Conservation (phyloP, 148 eudicot genomes). For the Linanthus parryae region DNA sequence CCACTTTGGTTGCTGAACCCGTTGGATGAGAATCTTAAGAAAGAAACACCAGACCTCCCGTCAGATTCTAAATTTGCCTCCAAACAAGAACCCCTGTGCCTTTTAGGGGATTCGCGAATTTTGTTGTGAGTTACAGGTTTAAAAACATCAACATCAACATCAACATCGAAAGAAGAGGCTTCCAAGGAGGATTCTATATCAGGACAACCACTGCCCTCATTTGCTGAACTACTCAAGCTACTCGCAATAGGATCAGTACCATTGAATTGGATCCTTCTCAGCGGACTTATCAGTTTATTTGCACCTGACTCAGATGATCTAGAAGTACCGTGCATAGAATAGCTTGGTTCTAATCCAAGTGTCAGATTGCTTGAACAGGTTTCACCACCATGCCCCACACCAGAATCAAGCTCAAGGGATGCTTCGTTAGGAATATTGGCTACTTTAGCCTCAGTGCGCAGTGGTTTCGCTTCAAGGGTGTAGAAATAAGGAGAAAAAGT, state of each 20-base stretch:
- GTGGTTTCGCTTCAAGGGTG: conserved; percentile 19
- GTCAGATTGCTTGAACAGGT: conserved; percentile 48
- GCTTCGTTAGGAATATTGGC: conserved; percentile 9
- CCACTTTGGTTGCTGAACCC: conserved; percentile 22
- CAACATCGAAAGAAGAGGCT: conserved; percentile 7
- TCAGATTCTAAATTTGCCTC: conserved; percentile 17
- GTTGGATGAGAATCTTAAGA: conserved; percentile 40
- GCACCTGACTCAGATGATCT: conserved; percentile 15
- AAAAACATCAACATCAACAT: conserved; percentile 10
- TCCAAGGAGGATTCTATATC: not conserved
- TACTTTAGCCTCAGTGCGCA: conserved; percentile 3
- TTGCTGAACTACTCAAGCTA: conserved; percentile 4
- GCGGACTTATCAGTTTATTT: conserved; percentile 11
- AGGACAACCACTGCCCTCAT: not conserved
- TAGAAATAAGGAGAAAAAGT: conserved; percentile 14
- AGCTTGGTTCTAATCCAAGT: conserved; percentile 36
- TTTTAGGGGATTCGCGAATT: conserved; percentile 37
- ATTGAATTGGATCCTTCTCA: conserved; percentile 17
- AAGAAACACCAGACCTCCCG: conserved; percentile 33
- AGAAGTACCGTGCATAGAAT: conserved; percentile 3
- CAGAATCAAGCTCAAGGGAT: conserved; percentile 4
- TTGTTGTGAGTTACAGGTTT: conserved; percentile 7
- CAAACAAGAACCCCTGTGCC: conserved; percentile 21
- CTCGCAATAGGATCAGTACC: conserved; percentile 3
- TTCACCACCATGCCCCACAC: conserved; percentile 18